Percentiles rank a stretch among this genome's conserved stretches.
phyloP scores from a whole-genome alignment of 371 early-diverging fungal species.

The Actinomucor elegans region DNA sequence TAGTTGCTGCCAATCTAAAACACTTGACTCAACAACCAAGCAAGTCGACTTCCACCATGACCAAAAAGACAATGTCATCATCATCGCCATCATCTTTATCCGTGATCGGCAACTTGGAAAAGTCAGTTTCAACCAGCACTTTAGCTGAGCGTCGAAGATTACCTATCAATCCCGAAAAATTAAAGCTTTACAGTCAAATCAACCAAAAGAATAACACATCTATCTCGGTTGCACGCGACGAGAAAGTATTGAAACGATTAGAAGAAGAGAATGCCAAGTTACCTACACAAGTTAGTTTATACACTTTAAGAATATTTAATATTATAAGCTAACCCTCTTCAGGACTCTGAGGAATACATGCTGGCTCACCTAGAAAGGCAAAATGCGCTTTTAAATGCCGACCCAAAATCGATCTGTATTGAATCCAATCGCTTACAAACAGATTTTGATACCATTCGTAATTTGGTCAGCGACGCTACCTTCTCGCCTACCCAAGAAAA shows the following conservation, averaged over 20 bases:
- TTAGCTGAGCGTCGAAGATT: slow-evolving; percentile 26
- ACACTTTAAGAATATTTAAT: too few relatives aligned
- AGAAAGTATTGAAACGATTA: slow-evolving; percentile 30
- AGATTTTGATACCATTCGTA: slow-evolving; percentile 53
- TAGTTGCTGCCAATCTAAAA: slow-evolving; percentile 30
- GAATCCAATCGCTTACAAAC: slow-evolving; percentile 59
- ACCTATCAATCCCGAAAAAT: slow-evolving; percentile 16
- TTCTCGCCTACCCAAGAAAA: slow-evolving; percentile 25
- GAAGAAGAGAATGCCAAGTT: slow-evolving; percentile 45
- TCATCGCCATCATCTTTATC: slow-evolving; percentile 2
- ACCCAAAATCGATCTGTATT: slow-evolving; percentile 61
- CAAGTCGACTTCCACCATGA: neutral
- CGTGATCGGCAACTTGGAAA: slow-evolving; percentile 8
- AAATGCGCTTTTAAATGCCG: slow-evolving; percentile 57
- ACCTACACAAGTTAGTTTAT: slow-evolving; percentile 45
- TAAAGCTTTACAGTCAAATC: slow-evolving; percentile 12
- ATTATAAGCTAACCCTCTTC: too few relatives aligned
- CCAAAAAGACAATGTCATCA: neutral
- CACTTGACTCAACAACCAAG: slow-evolving; percentile 20
- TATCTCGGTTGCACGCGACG: neutral
- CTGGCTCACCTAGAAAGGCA: slow-evolving; percentile 60
- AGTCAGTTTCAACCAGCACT: slow-evolving; percentile 18
- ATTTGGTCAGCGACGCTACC: slow-evolving; percentile 46
- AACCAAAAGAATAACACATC: neutral
- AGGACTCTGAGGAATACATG: slow-evolving; percentile 60